Conservation (phyloP, 495 filamentous ascomycete species). For the Lasiosphaeriaceae sp. region DNA sequence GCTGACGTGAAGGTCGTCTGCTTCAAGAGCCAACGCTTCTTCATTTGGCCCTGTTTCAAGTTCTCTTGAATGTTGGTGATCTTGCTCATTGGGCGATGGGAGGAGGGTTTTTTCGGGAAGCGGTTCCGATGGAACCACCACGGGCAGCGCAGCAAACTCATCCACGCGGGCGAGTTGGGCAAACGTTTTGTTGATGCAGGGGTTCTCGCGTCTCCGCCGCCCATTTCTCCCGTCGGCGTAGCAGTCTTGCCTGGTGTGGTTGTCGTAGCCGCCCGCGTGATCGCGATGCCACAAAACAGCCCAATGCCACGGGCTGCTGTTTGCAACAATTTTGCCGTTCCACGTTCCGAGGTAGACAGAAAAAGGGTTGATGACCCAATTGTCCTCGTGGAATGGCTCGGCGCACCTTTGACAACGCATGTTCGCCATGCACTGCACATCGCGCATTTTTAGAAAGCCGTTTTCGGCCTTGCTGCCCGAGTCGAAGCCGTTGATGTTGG, state of each 20-base stretch:
- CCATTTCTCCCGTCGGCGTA: slow-evolving; percentile 13
- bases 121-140: too few species aligned
- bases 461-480: slow-evolving; percentile 4
- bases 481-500: slow-evolving; percentile 16
- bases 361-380: slow-evolving; percentile 20
- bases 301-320: slow-evolving; percentile 22
- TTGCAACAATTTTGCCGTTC: slow-evolving; percentile 18
- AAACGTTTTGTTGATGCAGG: slow-evolving; percentile 15
- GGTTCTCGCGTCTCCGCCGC: slow-evolving; percentile 15
- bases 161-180: too few species aligned
- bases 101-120: too few species aligned
- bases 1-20: not conserved
- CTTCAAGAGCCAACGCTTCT: not conserved
- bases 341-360: slow-evolving; percentile 20
- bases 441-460: slow-evolving; percentile 11
- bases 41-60: not conserved
- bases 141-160: too few species aligned
- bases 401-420: slow-evolving; percentile 10
- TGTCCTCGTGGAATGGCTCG: slow-evolving; percentile 11
- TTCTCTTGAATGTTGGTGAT: not conserved
- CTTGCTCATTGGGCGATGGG: not conserved
- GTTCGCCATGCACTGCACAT: slow-evolving; percentile 6
- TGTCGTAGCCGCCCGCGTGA: not conserved
- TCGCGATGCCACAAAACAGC: slow-evolving; percentile 17
- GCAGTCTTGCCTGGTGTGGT: slow-evolving; percentile 15